Percentiles rank a stretch among this genome's conserved stretches.
phyloP scores from a whole-genome alignment of 2,329 filamentous ascomycete genomes.

The Penicillium sumatraense region DNA sequence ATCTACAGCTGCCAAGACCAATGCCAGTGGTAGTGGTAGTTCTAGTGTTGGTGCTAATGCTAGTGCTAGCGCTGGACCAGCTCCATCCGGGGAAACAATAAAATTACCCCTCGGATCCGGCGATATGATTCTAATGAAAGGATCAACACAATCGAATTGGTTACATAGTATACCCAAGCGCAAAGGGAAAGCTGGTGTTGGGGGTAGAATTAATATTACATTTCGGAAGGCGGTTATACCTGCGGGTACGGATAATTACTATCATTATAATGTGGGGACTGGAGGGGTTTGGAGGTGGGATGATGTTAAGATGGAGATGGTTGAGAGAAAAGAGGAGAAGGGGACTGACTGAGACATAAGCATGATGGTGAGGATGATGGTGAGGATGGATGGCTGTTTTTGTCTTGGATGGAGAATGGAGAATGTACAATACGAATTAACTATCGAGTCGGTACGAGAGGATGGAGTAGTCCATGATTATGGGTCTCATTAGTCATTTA shows the following conservation, averaged over 20 bases:
- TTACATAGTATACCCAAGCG: conserved; percentile 78
- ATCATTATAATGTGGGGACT: conserved; percentile 78
- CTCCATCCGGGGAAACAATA: conserved; percentile 25
- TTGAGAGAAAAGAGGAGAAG: background rate
- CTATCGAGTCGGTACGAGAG: too few relatives aligned
- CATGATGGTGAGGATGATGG: background rate
- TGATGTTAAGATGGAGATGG: conserved; percentile 39
- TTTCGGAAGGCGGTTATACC: conserved; percentile 73
- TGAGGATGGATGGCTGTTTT: background rate
- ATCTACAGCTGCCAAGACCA: conserved; percentile 24
- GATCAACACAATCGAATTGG: conserved; percentile 75
- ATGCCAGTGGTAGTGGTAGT: background rate
- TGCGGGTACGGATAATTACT: conserved; percentile 80
- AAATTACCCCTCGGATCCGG: conserved; percentile 66
- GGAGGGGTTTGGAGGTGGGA: conserved; percentile 74
- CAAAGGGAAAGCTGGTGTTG: conserved; percentile 59
- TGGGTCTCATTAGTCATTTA: background rate
- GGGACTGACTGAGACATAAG: background rate
- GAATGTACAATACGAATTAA: too few relatives aligned
- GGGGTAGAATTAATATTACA: conserved; percentile 76
- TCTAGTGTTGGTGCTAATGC: background rate
- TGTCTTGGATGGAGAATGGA: background rate
- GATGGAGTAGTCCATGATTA: too few relatives aligned
- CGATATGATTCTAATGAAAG: conserved; percentile 80
- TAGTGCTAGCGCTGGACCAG: background rate